Evolutionary conservation across 2,329 filamentous ascomycete genomes (phyloP).

Genomic region (Triangularia setosa): DNA sequence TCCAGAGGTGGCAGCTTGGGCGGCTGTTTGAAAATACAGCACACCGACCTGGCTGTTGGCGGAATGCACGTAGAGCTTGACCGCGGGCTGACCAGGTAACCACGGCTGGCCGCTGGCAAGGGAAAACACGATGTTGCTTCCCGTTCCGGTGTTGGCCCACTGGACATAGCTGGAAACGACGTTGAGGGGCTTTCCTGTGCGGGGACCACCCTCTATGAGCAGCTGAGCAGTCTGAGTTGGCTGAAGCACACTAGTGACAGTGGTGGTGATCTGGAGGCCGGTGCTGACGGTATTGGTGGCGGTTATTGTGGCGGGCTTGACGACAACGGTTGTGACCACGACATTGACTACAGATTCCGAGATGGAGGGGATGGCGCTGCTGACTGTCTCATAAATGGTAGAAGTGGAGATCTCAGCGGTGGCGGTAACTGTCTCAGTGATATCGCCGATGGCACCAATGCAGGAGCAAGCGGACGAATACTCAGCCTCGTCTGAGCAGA

Average conservation of each 20-base stretch:
- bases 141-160: neutral
- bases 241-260: neutral
- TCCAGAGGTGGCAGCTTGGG: neutral
- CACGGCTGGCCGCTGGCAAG: neutral
- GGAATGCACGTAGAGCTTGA: neutral
- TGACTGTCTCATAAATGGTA: neutral
- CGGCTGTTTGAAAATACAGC: neutral
- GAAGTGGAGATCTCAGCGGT: neutral
- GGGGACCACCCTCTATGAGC: neutral
- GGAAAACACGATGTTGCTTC: neutral
- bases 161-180: neutral
- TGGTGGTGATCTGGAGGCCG: neutral
- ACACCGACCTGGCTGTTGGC: neutral
- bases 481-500: neutral
- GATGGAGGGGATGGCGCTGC: neutral
- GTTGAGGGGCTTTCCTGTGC: neutral
- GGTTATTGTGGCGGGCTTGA: neutral
- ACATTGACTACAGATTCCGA: neutral
- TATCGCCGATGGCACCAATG: neutral
- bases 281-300: neutral
- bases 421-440: neutral
- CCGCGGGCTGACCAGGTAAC: neutral
- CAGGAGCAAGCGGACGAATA: constrained; percentile 6
- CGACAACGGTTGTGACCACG: constrained; percentile 2
- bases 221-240: neutral